These are phyloP conservation scores for Roridomyces roridus DNA, from an alignment of 768 basidiomycete species.

Conservation along the genomic window DNA sequence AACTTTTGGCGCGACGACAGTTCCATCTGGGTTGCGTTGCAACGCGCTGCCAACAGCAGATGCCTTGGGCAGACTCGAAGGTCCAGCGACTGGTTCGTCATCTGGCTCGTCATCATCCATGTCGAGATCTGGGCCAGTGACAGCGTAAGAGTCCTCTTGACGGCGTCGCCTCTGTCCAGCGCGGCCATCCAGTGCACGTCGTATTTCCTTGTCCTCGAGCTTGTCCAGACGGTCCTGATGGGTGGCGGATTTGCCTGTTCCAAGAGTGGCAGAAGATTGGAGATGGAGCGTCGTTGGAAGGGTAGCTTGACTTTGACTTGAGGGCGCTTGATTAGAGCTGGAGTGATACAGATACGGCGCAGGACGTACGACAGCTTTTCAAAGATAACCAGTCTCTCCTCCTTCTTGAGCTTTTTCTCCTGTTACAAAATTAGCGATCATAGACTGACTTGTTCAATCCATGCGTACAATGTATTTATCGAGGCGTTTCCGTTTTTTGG, in stretches of 20 bases:
- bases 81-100: conserved; percentile 27
- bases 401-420: conserved; percentile 94
- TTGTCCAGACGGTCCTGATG: conserved; percentile 65
- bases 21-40: conserved; percentile 70
- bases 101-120: conserved; percentile 21
- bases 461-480: conserved; percentile 85
- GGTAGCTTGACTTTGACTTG: conserved; percentile 79
- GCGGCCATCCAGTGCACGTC: conserved; percentile 55
- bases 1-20: conserved; percentile 55
- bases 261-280: conserved; percentile 84
- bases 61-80: conserved; percentile 8
- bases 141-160: conserved; percentile 42
- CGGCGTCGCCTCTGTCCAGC: conserved; percentile 58
- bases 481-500: conserved; percentile 86
- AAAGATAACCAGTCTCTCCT: conserved; percentile 78
- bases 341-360: not conserved
- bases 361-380: conserved; percentile 79
- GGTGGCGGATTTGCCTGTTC: conserved; percentile 70
- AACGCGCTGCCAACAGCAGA: conserved; percentile 67
- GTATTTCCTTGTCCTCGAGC: conserved; percentile 63
- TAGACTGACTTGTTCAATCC: conserved; percentile 28
- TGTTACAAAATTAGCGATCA: conserved; percentile 33
- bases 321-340: conserved; percentile 29
- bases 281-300: conserved; percentile 63
- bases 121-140: conserved; percentile 40